Evolutionary conservation across 768 basidiomycete genomes (phyloP).

Genomic region (Lentinula detonsa): DNA sequence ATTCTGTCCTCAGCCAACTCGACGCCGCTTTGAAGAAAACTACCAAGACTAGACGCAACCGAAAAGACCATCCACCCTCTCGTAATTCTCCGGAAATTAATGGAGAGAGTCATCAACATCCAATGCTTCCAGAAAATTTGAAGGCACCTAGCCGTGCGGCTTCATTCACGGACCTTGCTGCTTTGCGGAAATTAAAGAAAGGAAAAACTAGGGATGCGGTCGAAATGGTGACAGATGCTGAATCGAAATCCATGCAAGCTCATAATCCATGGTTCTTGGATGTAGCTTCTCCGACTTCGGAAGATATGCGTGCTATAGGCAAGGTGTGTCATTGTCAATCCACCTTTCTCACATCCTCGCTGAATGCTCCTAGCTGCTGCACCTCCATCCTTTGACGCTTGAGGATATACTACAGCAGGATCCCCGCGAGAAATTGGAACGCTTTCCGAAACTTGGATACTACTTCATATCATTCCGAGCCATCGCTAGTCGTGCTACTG

Average conservation of each 20-base stretch:
- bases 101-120: slow-evolving; percentile 20
- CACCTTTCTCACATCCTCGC: neutral
- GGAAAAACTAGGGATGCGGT: slow-evolving; percentile 37
- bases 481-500: slow-evolving; percentile 51
- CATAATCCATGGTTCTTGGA: slow-evolving; percentile 87
- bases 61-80: slow-evolving; percentile 13
- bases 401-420: slow-evolving; percentile 93
- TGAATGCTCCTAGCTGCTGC: slow-evolving; percentile 50
- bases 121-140: slow-evolving; percentile 25
- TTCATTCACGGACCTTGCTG: slow-evolving; percentile 22
- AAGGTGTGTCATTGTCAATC: slow-evolving; percentile 40
- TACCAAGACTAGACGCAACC: slow-evolving; percentile 21
- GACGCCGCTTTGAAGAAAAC: slow-evolving; percentile 40
- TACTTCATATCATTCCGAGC: slow-evolving; percentile 88
- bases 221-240: neutral
- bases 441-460: slow-evolving; percentile 84
- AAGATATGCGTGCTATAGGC: slow-evolving; percentile 80
- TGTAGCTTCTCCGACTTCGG: slow-evolving; percentile 80
- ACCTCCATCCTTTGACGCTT: slow-evolving; percentile 86
- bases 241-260: slow-evolving; percentile 3
- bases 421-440: slow-evolving; percentile 85
- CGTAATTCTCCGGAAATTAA: slow-evolving; percentile 5
- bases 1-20: slow-evolving; percentile 42
- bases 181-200: slow-evolving; percentile 27
- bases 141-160: slow-evolving; percentile 20